Conservation (phyloP, 2,329 filamentous ascomycete genomes). For the Neurospora crassa region DNA sequence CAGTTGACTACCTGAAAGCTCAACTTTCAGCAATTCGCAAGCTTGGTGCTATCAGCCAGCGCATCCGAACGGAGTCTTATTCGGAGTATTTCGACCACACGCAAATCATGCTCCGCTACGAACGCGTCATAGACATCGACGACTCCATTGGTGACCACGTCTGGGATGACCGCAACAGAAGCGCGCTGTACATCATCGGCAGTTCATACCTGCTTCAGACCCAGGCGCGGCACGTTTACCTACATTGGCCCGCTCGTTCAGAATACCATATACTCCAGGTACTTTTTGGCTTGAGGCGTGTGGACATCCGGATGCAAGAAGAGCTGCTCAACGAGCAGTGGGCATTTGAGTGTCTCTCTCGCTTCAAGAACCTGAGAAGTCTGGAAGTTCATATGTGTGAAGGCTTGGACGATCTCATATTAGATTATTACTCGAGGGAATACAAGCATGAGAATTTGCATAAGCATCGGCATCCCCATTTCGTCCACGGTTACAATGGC, state of each 20-base stretch:
- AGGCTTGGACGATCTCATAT: too few species aligned
- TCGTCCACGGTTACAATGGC: too few species aligned
- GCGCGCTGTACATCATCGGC: not conserved
- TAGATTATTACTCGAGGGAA: too few species aligned
- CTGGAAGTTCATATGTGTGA: not conserved
- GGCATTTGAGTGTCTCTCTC: not conserved
- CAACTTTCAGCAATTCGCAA: not conserved
- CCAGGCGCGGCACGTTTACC: not conserved
- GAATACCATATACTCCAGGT: accelerated
- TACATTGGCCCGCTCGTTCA: not conserved
- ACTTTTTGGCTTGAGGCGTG: too few species aligned
- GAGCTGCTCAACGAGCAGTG: not conserved
- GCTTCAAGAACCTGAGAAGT: not conserved
- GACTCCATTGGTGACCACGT: too few species aligned
- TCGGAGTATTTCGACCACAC: not conserved
- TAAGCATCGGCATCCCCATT: too few species aligned
- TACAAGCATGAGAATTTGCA: too few species aligned
- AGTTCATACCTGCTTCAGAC: not conserved
- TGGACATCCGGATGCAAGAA: not conserved
- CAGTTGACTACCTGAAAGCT: not conserved
- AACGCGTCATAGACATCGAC: not conserved
- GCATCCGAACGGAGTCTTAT: not conserved
- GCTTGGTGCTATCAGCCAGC: not conserved
- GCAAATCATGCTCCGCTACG: not conserved
- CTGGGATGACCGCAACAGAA: not conserved